A percentile compares a stretch with the other conserved stretches of the same genome.
These are phyloP conservation scores for Aegilops umbellulata DNA, from an alignment of 176 grass and related monocot species.

Conservation along the genomic window DNA sequence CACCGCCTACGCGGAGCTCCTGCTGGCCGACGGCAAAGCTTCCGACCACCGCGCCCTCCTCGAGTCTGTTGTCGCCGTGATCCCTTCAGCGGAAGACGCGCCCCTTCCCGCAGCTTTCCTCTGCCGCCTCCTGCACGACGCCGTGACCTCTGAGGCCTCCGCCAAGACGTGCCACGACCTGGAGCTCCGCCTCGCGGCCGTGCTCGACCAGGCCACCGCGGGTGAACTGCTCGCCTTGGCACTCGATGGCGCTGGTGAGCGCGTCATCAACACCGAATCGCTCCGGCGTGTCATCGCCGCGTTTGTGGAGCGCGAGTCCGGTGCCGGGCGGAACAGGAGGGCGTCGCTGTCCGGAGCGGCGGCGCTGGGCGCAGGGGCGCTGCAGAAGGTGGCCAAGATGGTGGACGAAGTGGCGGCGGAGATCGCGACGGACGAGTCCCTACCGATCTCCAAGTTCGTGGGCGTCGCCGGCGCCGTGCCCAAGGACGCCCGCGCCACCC, in stretches of 20 bases:
- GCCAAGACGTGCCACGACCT: slow-evolving; percentile 48
- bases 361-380: slow-evolving; percentile 11
- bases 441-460: slow-evolving; percentile 66
- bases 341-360: slow-evolving; percentile 19
- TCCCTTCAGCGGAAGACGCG: slow-evolving; percentile 38
- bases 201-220: slow-evolving; percentile 56
- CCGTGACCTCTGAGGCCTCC: slow-evolving; percentile 27
- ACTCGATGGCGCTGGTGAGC: slow-evolving; percentile 42
- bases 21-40: slow-evolving; percentile 36
- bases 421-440: slow-evolving; percentile 62
- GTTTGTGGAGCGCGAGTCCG: slow-evolving; percentile 50
- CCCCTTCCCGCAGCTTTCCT: slow-evolving; percentile 56
- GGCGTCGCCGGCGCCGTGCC: slow-evolving; percentile 56
- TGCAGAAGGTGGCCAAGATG: slow-evolving; percentile 52
- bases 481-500: slow-evolving; percentile 51
- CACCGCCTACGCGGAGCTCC: slow-evolving; percentile 41
- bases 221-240: slow-evolving; percentile 55
- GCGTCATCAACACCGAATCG: slow-evolving; percentile 50
- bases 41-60: slow-evolving; percentile 29
- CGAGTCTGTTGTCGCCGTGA: slow-evolving; percentile 46
- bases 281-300: slow-evolving; percentile 51
- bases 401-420: slow-evolving; percentile 78
- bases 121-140: slow-evolving; percentile 60
- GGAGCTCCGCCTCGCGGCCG: slow-evolving; percentile 56
- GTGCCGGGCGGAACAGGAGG: background rate